Conservation (phyloP, 225 moss, liverwort and hornwort genomes). For the Marchantia polymorpha region DNA sequence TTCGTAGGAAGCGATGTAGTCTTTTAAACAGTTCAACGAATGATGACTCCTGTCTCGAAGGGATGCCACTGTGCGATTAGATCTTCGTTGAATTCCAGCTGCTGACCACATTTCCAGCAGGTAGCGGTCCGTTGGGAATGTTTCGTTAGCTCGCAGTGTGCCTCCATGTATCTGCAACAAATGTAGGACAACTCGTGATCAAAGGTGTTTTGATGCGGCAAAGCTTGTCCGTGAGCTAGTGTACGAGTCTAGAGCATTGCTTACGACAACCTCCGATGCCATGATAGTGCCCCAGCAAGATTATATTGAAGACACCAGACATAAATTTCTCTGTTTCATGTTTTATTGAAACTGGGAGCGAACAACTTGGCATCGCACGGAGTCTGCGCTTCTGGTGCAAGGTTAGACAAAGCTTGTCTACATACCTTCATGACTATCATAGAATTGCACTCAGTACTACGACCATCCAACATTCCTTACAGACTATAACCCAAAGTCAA, state of each 20-base stretch:
- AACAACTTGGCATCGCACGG: background rate
- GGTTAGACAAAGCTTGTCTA: too few species aligned
- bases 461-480: too few species aligned
- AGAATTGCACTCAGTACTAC: too few species aligned
- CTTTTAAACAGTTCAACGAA: conserved; percentile 48
- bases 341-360: background rate
- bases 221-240: too few species aligned
- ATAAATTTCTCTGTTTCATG: background rate
- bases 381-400: too few species aligned
- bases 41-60: conserved; percentile 51
- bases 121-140: conserved; percentile 60
- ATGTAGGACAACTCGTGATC: background rate
- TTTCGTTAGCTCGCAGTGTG: conserved; percentile 58
- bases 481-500: too few species aligned
- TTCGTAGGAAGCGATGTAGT: conserved; percentile 59
- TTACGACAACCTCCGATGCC: too few species aligned
- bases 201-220: background rate
- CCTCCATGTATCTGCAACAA: conserved; percentile 72
- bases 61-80: conserved; percentile 54
- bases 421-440: too few species aligned
- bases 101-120: conserved; percentile 77
- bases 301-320: background rate
- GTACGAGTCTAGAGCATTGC: too few species aligned
- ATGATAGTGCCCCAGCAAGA: too few species aligned
- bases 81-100: conserved; percentile 50